These are phyloP conservation scores for Arthrobotrys conoides DNA, from an alignment of 2,329 filamentous ascomycete species.

Conservation along the genomic window DNA sequence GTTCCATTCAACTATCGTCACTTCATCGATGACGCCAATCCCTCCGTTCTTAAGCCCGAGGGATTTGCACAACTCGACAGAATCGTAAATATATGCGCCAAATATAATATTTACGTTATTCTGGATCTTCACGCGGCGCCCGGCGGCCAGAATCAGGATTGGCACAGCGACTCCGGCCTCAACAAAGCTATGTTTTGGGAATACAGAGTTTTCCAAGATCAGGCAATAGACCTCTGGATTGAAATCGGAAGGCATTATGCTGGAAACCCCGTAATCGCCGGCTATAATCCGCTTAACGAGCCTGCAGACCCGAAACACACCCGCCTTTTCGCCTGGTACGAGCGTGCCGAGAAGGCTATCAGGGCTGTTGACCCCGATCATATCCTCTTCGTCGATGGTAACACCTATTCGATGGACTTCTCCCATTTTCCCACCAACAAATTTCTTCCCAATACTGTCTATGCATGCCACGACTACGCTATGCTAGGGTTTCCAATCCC, in stretches of 20 bases:
- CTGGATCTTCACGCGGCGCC: slow-evolving; percentile 71
- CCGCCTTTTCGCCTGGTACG: slow-evolving; percentile 69
- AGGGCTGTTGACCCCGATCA: slow-evolving; percentile 69
- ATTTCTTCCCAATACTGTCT: slow-evolving; percentile 69
- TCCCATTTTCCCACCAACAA: slow-evolving; percentile 67
- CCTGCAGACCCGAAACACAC: slow-evolving; percentile 70
- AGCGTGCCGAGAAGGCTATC: slow-evolving; percentile 69
- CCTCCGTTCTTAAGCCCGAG: slow-evolving; percentile 68
- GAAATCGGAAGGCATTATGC: slow-evolving; percentile 69
- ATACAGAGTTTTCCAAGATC: slow-evolving; percentile 70
- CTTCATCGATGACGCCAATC: slow-evolving; percentile 70
- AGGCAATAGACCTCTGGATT: slow-evolving; percentile 70
- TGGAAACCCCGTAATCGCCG: slow-evolving; percentile 70
- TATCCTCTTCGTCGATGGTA: slow-evolving; percentile 69
- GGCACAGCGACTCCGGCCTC: slow-evolving; percentile 70
- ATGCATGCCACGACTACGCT: slow-evolving; percentile 69
- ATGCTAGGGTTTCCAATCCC: slow-evolving; percentile 63
- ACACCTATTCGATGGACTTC: slow-evolving; percentile 69
- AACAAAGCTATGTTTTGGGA: slow-evolving; percentile 71
- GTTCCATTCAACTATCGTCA: slow-evolving; percentile 70
- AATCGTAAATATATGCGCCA: slow-evolving; percentile 66
- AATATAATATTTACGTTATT: slow-evolving; percentile 70
- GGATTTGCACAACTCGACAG: slow-evolving; percentile 68
- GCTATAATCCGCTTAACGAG: slow-evolving; percentile 72
- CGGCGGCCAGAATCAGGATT: slow-evolving; percentile 71